These are phyloP conservation scores for Umbelopsis sp. DNA, from an alignment of 371 early-diverging fungal genomes.

Conservation along the genomic window DNA sequence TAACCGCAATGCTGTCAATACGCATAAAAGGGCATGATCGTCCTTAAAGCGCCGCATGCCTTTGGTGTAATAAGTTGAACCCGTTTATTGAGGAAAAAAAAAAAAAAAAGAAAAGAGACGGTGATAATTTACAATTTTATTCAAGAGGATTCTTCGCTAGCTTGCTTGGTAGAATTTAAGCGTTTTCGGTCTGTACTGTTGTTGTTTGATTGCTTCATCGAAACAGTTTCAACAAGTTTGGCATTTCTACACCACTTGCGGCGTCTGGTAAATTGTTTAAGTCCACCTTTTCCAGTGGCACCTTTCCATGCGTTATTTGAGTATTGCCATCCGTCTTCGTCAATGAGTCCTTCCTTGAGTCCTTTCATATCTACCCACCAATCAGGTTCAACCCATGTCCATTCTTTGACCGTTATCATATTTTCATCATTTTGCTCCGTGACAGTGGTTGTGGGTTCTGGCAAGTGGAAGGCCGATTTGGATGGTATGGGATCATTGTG, in stretches of 20 bases:
- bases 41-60: too few species aligned
- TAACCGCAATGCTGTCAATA: too few species aligned
- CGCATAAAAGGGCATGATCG: too few species aligned
- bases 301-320: slow-evolving; percentile 55
- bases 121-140: not conserved
- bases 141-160: slow-evolving; percentile 1
- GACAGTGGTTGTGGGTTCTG: slow-evolving; percentile 27
- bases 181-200: slow-evolving; percentile 13
- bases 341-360: slow-evolving; percentile 38
- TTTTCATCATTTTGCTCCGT: slow-evolving; percentile 20
- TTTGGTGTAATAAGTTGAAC: too few species aligned
- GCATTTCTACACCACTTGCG: slow-evolving; percentile 51
- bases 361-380: slow-evolving; percentile 61
- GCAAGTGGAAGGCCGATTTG: slow-evolving; percentile 44
- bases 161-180: not conserved
- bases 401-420: slow-evolving; percentile 33
- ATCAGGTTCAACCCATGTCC: slow-evolving; percentile 50
- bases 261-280: slow-evolving; percentile 49
- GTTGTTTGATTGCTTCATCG: not conserved
- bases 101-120: too few species aligned
- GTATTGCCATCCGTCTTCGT: slow-evolving; percentile 54
- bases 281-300: slow-evolving; percentile 36
- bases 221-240: slow-evolving; percentile 32
- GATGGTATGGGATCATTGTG: slow-evolving; percentile 36
- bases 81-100: too few species aligned